phyloP scores from a whole-genome alignment of 192 early-diverging fungal genomes.

The Mortierella antarctica region DNA sequence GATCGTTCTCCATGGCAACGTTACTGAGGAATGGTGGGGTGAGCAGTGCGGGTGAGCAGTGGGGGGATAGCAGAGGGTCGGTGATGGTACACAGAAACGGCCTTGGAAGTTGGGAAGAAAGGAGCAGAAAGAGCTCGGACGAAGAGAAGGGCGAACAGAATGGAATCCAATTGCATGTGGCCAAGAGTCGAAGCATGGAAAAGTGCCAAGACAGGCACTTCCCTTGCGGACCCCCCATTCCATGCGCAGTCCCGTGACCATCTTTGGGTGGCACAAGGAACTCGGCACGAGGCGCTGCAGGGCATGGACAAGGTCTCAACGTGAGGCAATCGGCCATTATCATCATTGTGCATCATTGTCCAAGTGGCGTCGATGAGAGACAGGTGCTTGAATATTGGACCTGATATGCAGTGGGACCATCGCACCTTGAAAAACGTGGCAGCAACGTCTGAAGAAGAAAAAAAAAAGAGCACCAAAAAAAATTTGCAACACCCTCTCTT shows the following conservation, averaged over 20 bases:
- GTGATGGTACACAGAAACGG: background rate
- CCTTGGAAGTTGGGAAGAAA: background rate
- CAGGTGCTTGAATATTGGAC: no score
- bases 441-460: background rate
- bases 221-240: background rate
- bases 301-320: no score
- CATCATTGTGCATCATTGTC: no score
- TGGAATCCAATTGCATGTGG: background rate
- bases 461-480: background rate
- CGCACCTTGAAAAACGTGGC: background rate
- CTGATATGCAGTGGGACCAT: no score
- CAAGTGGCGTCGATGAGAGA: no score
- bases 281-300: no score
- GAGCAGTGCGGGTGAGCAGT: background rate
- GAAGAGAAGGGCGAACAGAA: background rate
- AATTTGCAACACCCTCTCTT: background rate
- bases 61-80: background rate
- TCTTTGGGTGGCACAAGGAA: no score
- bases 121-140: background rate
- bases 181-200: slow-evolving; percentile 5
- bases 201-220: slow-evolving; percentile 8
- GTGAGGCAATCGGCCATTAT: no score
- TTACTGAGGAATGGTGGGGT: background rate
- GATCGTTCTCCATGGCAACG: slow-evolving; percentile 29
- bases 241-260: no score